Evolutionary conservation across 1,284 basidiomycete species (phyloP), one percentile per base, ranked within the genome.

Genomic region (Moesziomyces sp.): DNA sequence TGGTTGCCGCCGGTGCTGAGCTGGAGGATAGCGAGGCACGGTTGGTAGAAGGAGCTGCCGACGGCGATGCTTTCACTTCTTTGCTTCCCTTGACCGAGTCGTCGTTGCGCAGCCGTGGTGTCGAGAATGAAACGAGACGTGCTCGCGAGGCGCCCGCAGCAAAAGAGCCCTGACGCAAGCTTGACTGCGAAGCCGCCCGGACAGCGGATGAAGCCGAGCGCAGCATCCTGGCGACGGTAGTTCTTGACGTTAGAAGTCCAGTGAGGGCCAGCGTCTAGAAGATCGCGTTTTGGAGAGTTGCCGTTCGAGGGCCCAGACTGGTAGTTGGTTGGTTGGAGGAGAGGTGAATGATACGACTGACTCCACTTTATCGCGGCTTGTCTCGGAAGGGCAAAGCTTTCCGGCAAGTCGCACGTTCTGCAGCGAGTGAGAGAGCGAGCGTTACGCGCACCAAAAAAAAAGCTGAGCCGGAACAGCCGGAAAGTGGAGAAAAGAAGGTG

Each of bases 211-310:
- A 34, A 40, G 59, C 59, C 62, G 59, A 52, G 35, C 66, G 66
- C 47, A 69, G 50, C 66, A 69, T 69, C 52, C 46, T 43, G 44
- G 44, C 3, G 26, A 34, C 30, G 63, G 50, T 56, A 63, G 34
- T 10, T 62, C 10, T 8, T 55, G 38, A 18, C 21, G 21, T 9
- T 34, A 38, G n/a, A 28, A 34, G 35, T 30, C 9, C 30, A 30
- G 30, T 5, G 11, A 10, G 30, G 11, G 8, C 9, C 30, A 10
- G 9, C 30, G 30, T 30, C 30, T 30, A 11, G 11, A 9, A 30
- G 5, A 11, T 30, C 30, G 30, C 30, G 30, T 8, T 28, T 7
- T 28, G 26, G 1, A 7, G 26, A 28, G 26, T 28, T 28, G 26
- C 26, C 26, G 26, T 28, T 28, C 26, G 26, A 7, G 26, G 26